Percentiles rank a stretch among this genome's conserved stretches.
These are phyloP conservation scores for Aquilaria yunnanensis DNA, from an alignment of 345 rosid genomes.

Conservation along the genomic window DNA sequence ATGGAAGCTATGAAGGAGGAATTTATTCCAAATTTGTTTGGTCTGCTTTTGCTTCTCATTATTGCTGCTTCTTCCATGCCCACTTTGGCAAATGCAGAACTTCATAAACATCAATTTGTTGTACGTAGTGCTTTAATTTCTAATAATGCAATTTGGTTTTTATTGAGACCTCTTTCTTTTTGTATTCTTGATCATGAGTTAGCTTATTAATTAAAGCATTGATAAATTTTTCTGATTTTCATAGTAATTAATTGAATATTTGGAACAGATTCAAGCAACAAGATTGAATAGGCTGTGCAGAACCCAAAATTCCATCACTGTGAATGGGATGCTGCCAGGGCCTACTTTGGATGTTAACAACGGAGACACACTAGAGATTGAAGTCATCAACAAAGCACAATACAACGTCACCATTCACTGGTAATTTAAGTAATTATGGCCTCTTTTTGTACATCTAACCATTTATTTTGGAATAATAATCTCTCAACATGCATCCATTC, in stretches of 20 bases:
- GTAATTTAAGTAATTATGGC: slow-evolving; percentile 26
- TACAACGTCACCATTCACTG: slow-evolving; percentile 88
- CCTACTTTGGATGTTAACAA: slow-evolving; percentile 70
- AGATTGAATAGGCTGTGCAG: slow-evolving; percentile 94
- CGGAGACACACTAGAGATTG: slow-evolving; percentile 70
- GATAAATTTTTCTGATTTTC: not conserved
- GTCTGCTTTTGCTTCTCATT: slow-evolving; percentile 30
- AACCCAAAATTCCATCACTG: slow-evolving; percentile 68
- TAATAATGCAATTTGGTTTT: no score
- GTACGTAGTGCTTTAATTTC: slow-evolving; percentile 34
- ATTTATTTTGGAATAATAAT: no score
- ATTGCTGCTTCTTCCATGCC: slow-evolving; percentile 32
- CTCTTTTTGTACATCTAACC: not conserved
- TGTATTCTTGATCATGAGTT: not conserved
- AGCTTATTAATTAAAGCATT: not conserved
- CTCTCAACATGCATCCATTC: not conserved
- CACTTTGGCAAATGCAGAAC: slow-evolving; percentile 31
- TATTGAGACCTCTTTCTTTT: no score
- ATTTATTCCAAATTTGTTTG: slow-evolving; percentile 17
- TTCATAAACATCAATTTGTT: slow-evolving; percentile 61
- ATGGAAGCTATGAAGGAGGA: slow-evolving; percentile 14
- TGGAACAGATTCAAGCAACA: slow-evolving; percentile 63
- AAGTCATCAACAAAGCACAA: slow-evolving; percentile 56
- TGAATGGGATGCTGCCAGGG: slow-evolving; percentile 92
- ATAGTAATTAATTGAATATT: not conserved